phyloP scores from a whole-genome alignment of 2,329 filamentous ascomycete species.

The Huntiella abstrusa region DNA sequence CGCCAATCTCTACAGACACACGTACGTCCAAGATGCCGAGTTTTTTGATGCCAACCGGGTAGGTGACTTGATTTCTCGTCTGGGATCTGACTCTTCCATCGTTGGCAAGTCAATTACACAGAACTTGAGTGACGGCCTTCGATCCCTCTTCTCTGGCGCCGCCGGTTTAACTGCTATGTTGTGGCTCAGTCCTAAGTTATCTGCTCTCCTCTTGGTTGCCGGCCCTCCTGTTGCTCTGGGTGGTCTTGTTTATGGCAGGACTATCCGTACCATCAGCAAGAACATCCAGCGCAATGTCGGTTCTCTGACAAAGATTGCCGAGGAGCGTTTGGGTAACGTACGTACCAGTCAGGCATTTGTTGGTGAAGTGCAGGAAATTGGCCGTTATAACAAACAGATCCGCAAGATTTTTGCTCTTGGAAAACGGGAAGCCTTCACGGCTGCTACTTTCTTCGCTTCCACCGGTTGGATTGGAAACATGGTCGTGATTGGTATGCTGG shows the following conservation, averaged over 20 bases:
- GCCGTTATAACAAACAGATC: conserved; percentile 80
- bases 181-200: conserved; percentile 84
- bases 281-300: conserved; percentile 89
- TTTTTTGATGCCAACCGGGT: conserved; percentile 98
- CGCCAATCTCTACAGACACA: conserved; percentile 76
- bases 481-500: conserved; percentile 79
- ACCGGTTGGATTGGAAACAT: conserved; percentile 91
- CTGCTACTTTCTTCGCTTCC: conserved; percentile 71
- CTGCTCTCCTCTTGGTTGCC: conserved; percentile 67
- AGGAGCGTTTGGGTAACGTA: conserved; percentile 93
- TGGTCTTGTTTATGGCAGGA: conserved; percentile 78
- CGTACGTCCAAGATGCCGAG: conserved; percentile 92
- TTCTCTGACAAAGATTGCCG: conserved; percentile 86
- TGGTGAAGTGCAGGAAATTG: conserved; percentile 76
- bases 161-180: conserved; percentile 87
- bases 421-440: conserved; percentile 68
- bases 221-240: conserved; percentile 81
- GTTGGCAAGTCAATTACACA: conserved; percentile 98
- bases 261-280: conserved; percentile 74
- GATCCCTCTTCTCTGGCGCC: conserved; percentile 72
- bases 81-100: conserved; percentile 92
- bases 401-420: conserved; percentile 83
- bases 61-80: conserved; percentile 83
- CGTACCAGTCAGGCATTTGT: conserved; percentile 93
- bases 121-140: conserved; percentile 88